Evolutionary conservation across 495 filamentous ascomycete genomes (phyloP).

Genomic region (Penicillium tannophilum): DNA sequence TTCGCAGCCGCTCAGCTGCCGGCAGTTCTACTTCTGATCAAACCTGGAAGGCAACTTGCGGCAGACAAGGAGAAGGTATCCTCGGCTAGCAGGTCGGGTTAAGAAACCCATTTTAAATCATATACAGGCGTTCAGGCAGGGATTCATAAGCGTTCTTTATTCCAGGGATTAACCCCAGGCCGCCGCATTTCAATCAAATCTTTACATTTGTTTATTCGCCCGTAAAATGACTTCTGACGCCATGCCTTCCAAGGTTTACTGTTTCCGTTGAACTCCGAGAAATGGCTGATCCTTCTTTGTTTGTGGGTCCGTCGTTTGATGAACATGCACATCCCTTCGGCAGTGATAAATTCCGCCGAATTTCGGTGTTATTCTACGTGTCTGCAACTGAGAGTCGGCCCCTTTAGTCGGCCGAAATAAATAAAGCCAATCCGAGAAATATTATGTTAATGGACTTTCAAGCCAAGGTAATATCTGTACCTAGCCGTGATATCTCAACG

Average conservation of each 20-base stretch:
- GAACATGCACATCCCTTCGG: neutral
- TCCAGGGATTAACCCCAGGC: neutral
- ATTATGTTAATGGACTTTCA: too few relatives aligned
- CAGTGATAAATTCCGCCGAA: neutral
- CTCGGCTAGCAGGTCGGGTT: neutral
- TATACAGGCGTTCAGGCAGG: conserved; percentile 1
- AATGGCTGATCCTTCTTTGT: neutral
- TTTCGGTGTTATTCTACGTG: neutral
- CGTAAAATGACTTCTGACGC: neutral
- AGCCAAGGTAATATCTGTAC: too few relatives aligned
- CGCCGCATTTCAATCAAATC: neutral
- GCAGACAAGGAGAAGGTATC: conserved; percentile 7
- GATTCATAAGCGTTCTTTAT: neutral
- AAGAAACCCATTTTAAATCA: neutral
- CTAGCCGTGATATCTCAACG: too few relatives aligned
- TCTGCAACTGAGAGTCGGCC: neutral
- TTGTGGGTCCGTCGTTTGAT: neutral
- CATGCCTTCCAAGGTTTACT: too few relatives aligned
- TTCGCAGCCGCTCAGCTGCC: conserved; percentile 33
- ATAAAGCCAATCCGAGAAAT: too few relatives aligned
- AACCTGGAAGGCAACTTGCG: conserved; percentile 22
- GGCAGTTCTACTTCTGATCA: conserved; percentile 24
- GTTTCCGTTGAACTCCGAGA: neutral
- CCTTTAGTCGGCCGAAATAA: neutral
- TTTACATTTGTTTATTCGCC: neutral